A percentile compares a stretch with the other conserved stretches of the same genome.
These are phyloP conservation scores for Penicillium sp. DNA, from an alignment of 2,329 filamentous ascomycete genomes.

Conservation along the genomic window DNA sequence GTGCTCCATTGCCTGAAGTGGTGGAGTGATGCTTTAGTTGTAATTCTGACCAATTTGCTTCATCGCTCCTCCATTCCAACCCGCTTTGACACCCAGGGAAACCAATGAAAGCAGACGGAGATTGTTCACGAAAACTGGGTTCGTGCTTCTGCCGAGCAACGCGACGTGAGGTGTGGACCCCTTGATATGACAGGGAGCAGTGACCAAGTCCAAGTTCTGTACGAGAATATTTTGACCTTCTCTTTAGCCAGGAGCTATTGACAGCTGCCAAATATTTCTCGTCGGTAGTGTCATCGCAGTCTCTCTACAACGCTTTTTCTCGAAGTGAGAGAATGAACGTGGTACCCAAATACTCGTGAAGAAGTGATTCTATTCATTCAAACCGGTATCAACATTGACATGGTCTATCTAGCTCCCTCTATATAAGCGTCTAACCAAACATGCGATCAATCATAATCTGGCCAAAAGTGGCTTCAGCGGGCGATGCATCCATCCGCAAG, in stretches of 20 bases:
- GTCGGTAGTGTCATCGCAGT: neutral
- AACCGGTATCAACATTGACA: neutral
- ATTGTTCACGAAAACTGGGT: neutral
- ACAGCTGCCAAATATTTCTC: neutral
- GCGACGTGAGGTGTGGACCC: neutral
- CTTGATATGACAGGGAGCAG: constrained; percentile 9
- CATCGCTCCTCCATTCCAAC: neutral
- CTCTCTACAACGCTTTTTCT: neutral
- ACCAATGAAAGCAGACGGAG: neutral
- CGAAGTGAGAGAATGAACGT: neutral
- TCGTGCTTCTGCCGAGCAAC: neutral
- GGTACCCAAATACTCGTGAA: neutral
- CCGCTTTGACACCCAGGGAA: neutral
- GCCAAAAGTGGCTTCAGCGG: constrained; percentile 60
- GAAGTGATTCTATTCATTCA: neutral
- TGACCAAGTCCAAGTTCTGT: neutral
- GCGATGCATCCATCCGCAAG: constrained; percentile 68
- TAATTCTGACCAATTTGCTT: neutral
- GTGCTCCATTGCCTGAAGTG: neutral
- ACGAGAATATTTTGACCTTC: neutral
- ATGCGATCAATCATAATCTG: constrained; percentile 10
- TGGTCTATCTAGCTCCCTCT: neutral
- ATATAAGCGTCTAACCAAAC: constrained; percentile 6
- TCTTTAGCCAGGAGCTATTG: neutral
- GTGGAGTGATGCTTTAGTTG: neutral